phyloP scores from a whole-genome alignment of 23 red algal species.

The Pyropia haitanensis region DNA sequence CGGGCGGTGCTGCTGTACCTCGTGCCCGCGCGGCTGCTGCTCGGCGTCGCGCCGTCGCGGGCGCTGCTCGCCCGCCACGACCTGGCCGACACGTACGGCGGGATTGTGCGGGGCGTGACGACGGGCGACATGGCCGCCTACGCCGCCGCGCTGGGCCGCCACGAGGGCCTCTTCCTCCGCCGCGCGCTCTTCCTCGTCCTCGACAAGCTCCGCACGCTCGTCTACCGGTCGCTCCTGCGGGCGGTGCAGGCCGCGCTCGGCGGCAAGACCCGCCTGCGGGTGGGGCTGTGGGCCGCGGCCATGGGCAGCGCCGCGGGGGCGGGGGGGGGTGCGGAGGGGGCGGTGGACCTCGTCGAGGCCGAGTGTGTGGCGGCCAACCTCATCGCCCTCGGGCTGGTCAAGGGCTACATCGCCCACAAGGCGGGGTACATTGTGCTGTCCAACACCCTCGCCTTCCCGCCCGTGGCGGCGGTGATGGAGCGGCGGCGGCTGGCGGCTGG shows the following conservation, averaged over 20 bases:
- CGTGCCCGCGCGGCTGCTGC: constrained; percentile 61
- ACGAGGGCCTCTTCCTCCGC: constrained; percentile 70
- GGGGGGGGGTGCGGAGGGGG: too few relatives aligned
- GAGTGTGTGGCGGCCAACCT: constrained; percentile 90
- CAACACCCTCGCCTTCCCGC: constrained; percentile 73
- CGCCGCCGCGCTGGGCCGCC: constrained; percentile 23
- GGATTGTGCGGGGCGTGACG: constrained; percentile 29
- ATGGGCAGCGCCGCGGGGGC: constrained; percentile 7
- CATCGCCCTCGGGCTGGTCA: constrained; percentile 66
- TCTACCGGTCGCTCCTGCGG: constrained; percentile 45
- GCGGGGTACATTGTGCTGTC: constrained; percentile 66
- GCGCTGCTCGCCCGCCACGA: constrained; percentile 31
- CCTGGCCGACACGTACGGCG: constrained; percentile 43
- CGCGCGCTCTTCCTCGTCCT: constrained; percentile 60
- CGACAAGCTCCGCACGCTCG: constrained; percentile 69
- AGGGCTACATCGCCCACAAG: constrained; percentile 95
- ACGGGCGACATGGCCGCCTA: constrained; percentile 53
- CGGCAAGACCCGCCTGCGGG: constrained; percentile 37
- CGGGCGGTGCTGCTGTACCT: constrained; percentile 68
- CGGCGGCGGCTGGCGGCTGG: too few relatives aligned
- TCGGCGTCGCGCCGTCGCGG: constrained; percentile 41
- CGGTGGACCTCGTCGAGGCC: constrained; percentile 67
- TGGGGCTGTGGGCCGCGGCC: constrained; percentile 17
- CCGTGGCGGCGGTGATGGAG: constrained; percentile 6
- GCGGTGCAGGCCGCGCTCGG: constrained; percentile 10